Evolutionary conservation across 2,329 filamentous ascomycete species (phyloP).

Genomic region (Diaporthe ilicicola): DNA sequence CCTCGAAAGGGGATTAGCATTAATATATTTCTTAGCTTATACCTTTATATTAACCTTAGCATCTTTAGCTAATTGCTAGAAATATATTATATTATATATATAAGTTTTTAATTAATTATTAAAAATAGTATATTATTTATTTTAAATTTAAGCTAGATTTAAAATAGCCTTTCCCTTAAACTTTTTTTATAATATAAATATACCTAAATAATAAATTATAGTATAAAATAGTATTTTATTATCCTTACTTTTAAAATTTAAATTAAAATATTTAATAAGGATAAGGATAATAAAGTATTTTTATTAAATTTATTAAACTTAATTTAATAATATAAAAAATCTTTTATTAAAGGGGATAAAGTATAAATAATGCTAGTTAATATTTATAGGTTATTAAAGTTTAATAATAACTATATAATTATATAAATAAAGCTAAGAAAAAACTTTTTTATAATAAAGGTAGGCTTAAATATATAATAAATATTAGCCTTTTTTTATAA

Average conservation of each 20-base stretch:
- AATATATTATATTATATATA: not conserved
- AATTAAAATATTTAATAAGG: not conserved
- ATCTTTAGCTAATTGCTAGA: not conserved
- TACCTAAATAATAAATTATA: not conserved
- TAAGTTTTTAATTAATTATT: no score
- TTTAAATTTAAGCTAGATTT: not conserved
- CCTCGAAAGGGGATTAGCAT: not conserved
- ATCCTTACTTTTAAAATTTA: not conserved
- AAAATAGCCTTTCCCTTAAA: not conserved
- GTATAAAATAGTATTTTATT: not conserved
- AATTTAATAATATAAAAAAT: not conserved
- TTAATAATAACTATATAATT: not conserved
- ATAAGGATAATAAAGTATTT: not conserved
- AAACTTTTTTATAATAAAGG: not conserved
- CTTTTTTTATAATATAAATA: not conserved
- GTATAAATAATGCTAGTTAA: not conserved
- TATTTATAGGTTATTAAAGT: not conserved
- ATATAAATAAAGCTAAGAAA: not conserved
- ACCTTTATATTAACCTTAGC: not conserved
- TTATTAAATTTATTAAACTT: not conserved
- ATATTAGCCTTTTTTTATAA: not conserved
- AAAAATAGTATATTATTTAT: no score
- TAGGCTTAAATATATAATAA: not conserved
- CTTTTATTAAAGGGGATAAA: not conserved
- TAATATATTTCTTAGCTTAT: not conserved